Evolutionary conservation across 139 green algal genomes (phyloP), one percentile per base, ranked within the genome.

Genomic region (Limnomonas spitsbergensis): DNA sequence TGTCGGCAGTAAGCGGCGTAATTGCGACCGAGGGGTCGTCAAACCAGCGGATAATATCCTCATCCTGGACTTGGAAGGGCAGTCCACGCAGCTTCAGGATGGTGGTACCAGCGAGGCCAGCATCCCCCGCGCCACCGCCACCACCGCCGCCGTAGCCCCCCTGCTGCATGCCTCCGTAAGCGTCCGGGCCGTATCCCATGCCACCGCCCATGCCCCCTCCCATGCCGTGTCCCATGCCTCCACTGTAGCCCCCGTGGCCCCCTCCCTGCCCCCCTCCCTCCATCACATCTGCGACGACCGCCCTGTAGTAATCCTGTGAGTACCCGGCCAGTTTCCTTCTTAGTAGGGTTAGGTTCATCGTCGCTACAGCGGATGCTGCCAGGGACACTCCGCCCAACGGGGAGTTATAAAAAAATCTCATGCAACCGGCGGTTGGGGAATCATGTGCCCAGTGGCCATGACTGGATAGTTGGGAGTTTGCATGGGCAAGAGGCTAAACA

Each of bases 21-120:
- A 90, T 79, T n/a, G 78, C 82, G 24, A 88, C 54, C 0, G 73
- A 38, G 9, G 81, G 39, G 77, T 94, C 89, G 32, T 94, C 82
- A 83, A 98, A 97, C 84, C 94, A 97, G 2, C 86, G 56, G 4
- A 88, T 82, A 73, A 97, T 91, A 70, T 97, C 92, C 1, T 93
- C 79, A 29, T 84, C 82, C 2, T 83, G 85, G n/a, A 90, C 90
- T 7, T 78, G 86, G 81, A 94, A 97, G 1, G 93, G 93, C 76
- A 97, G 83, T 1, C 93, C 93, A 2, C 93, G 84, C 78, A 97
- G 84, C 82, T 92, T 91, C 40, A 97, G 83, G 36, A 96, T 88
- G 67, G 85, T 91, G 53, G 81, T 81, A 32, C 76, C 79, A 38
- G 39, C 40, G 4, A n/a, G 7, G 32, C 31, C 73, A 66, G 9